Evolutionary conservation across 768 basidiomycete species (phyloP).

Genomic region (Rhizopogon sp.): DNA sequence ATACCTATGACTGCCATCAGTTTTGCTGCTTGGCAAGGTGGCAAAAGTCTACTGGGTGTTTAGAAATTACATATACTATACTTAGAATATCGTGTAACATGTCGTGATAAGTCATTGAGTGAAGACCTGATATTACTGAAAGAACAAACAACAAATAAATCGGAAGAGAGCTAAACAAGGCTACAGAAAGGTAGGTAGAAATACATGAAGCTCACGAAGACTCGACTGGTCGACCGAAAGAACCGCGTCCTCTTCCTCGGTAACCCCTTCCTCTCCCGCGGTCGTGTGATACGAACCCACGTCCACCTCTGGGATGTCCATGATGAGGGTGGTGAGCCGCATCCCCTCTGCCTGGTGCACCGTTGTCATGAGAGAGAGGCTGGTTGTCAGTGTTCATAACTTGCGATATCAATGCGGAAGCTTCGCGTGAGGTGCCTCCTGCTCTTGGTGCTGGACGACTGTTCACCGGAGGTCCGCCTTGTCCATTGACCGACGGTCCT

Average conservation of each 20-base stretch:
- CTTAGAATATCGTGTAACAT: neutral
- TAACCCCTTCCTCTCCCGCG: constrained; percentile 27
- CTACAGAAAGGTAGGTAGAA: neutral
- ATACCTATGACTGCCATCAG: constrained; percentile 95
- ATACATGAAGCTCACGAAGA: constrained; percentile 7
- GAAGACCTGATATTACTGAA: neutral
- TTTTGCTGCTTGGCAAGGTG: constrained; percentile 81
- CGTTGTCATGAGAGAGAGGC: constrained; percentile 1
- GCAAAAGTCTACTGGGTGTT: constrained; percentile 23
- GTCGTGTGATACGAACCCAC: constrained; percentile 25
- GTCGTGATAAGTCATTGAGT: neutral
- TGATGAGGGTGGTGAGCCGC: neutral
- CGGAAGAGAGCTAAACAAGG: neutral
- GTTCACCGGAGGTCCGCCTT: constrained; percentile 6
- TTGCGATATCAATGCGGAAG: neutral
- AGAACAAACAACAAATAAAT: neutral
- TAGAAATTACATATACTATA: constrained; percentile 14
- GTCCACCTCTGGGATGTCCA: constrained; percentile 21
- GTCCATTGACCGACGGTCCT: constrained; percentile 3
- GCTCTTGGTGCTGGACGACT: constrained; percentile 4
- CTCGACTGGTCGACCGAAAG: constrained; percentile 1
- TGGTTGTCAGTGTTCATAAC: neutral
- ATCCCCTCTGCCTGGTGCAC: constrained; percentile 4
- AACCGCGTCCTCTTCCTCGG: constrained; percentile 29
- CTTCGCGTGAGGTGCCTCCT: neutral